Evolutionary conservation across 2,329 filamentous ascomycete species (phyloP).

Genomic region (Beauveria caledonica): DNA sequence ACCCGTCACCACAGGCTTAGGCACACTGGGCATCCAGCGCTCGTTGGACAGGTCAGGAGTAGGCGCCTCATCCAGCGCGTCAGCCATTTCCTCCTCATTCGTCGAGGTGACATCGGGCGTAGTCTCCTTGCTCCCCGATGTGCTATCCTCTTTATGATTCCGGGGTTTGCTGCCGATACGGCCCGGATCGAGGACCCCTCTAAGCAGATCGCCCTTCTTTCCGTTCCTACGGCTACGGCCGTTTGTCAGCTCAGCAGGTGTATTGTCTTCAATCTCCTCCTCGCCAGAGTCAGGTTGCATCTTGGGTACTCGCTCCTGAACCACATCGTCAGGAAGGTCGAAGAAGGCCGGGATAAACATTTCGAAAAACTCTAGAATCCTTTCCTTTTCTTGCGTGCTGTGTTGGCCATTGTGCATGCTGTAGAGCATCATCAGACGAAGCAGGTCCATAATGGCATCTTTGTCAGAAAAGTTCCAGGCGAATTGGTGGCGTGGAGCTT

Average conservation of each 20-base stretch:
- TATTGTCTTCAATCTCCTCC: conserved; percentile 67
- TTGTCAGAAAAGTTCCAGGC: conserved; percentile 65
- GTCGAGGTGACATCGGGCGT: conserved; percentile 77
- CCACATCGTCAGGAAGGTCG: conserved; percentile 61
- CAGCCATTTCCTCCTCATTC: conserved; percentile 67
- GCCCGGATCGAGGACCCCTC: conserved; percentile 74
- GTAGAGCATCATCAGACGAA: conserved; percentile 56
- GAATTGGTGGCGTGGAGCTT: conserved; percentile 63
- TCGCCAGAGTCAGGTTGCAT: conserved; percentile 64
- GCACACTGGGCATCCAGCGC: conserved; percentile 55
- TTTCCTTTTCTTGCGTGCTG: conserved; percentile 63
- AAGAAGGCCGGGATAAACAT: conserved; percentile 71
- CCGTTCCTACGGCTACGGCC: conserved; percentile 60
- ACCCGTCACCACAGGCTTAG: conserved; percentile 44
- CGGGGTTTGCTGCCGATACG: conserved; percentile 63
- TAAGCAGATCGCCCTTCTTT: conserved; percentile 73
- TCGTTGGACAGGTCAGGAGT: conserved; percentile 57
- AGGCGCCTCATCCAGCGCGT: conserved; percentile 47
- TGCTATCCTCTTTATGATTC: conserved; percentile 71
- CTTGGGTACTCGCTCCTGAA: conserved; percentile 58
- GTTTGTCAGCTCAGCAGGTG: conserved; percentile 63
- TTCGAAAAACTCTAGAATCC: conserved; percentile 68
- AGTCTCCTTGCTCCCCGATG: conserved; percentile 74
- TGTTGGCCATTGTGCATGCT: conserved; percentile 62
- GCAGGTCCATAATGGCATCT: conserved; percentile 55